Percentiles rank a stretch among this genome's conserved stretches.
Evolutionary conservation across 768 basidiomycete species (phyloP).

Genomic region (Glaciozyma martinii): DNA sequence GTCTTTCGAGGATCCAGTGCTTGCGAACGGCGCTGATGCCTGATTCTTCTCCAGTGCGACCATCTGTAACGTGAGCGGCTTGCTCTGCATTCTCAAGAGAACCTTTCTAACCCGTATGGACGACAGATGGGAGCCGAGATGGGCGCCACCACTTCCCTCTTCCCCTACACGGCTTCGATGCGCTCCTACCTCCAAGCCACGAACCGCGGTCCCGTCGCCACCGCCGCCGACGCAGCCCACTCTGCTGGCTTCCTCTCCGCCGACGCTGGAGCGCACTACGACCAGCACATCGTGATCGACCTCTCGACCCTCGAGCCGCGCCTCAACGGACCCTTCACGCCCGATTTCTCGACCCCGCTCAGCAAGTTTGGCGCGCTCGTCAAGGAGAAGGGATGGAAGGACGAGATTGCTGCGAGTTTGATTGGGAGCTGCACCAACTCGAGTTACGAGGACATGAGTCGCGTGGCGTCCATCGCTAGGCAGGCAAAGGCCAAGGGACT

Average conservation of each 20-base stretch:
- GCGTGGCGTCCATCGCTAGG: conserved; percentile 78
- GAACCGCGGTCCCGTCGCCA: conserved; percentile 72
- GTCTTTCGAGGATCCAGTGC: neutral
- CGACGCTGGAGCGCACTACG: conserved; percentile 83
- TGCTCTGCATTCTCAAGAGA: too few species aligned
- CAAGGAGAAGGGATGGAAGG: conserved; percentile 81
- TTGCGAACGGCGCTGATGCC: neutral
- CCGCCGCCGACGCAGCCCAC: conserved; percentile 76
- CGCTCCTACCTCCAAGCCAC: conserved; percentile 80
- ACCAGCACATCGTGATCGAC: conserved; percentile 78
- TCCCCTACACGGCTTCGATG: conserved; percentile 91
- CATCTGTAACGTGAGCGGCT: conserved; percentile 56
- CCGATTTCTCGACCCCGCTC: conserved; percentile 86
- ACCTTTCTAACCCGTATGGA: neutral
- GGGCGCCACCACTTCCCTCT: conserved; percentile 98
- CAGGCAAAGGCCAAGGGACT: conserved; percentile 82
- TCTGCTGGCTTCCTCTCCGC: conserved; percentile 65
- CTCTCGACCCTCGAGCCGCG: conserved; percentile 35
- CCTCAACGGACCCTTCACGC: conserved; percentile 89
- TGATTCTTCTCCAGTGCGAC: conserved; percentile 54
- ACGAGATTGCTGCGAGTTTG: conserved; percentile 77
- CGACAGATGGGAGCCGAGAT: conserved; percentile 92
- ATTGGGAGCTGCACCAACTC: conserved; percentile 99
- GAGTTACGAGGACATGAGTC: conserved; percentile 74
- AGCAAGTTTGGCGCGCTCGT: conserved; percentile 77